Conservation (phyloP, 179 eudicot genomes). For the Spinacia oleracea region DNA sequence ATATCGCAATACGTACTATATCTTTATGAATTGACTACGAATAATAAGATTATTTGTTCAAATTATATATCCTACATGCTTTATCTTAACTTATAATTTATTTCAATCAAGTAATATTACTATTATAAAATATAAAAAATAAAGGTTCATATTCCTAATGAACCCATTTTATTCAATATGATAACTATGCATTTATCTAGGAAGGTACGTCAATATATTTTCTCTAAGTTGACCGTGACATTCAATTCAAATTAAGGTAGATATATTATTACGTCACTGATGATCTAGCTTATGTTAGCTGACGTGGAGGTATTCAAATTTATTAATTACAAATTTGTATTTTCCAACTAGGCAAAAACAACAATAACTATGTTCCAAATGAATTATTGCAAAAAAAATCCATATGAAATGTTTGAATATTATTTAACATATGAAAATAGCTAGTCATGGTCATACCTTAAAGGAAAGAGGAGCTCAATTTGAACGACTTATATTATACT, state of each 20-base stretch:
- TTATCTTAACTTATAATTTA: not conserved
- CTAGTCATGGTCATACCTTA: too few species aligned
- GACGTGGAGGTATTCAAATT: not conserved
- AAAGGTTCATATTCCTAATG: not conserved
- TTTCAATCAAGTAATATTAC: not conserved
- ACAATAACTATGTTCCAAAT: not conserved
- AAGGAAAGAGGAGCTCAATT: too few species aligned
- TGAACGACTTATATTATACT: too few species aligned
- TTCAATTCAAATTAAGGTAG: not conserved
- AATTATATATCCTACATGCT: not conserved
- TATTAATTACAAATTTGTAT: not conserved
- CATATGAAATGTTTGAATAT: too few species aligned
- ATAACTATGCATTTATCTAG: not conserved
- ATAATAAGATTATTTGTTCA: too few species aligned
- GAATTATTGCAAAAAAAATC: not conserved
- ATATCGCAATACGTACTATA: too few species aligned
- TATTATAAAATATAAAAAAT: too few species aligned
- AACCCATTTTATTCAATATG: not conserved
- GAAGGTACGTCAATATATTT: not conserved
- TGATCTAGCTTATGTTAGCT: constrained; percentile 1
- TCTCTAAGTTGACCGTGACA: constrained; percentile 9
- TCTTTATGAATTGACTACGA: too few species aligned
- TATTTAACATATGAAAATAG: too few species aligned
- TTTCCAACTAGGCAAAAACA: not conserved
- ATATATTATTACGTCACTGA: constrained; percentile 2